Base-by-base conservation (phyloP, 306 rosid species). In the Coriaria nepalensis region DNA sequence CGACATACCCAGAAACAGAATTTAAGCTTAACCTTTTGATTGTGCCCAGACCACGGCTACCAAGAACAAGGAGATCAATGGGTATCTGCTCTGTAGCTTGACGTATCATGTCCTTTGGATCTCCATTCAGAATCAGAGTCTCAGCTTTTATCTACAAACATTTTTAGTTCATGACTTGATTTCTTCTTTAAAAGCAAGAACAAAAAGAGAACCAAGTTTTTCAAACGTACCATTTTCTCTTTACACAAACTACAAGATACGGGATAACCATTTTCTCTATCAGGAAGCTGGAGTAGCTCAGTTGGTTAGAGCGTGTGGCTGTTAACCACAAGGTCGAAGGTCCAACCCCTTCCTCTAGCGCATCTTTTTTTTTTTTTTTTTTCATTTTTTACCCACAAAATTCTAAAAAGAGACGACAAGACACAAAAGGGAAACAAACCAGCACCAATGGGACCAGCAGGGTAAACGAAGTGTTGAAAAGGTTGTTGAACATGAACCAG, bases 41-140 rank as follows among this genome's bases (percentile, higher is more conserved):
- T n/a, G 4, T 61, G 54, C 93, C 76, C 38, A 86, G 81, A 62
- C 96, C 88, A 36, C 96, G 82, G 50, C 87, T 81, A 20, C 93
- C 83, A 12, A 86, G 52, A 9, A 86, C 55, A 2, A 86, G 68
- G 15, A 86, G 75, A 72, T 78, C 72, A 33, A 76, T 75, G 20
- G 67, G 70, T 80, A 78, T 64, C 56, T 78, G 71, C 65, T 76
- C 93, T 7, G 73, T 62, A 2, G 83, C 81, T 38, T 78, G 65
- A 53, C 96, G 81, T 7, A 86, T 81, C 78, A 61, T 69, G 57
- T 86, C 87, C 59, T 82, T 81, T 34, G 95, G 63, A 8, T 86
- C 88, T 40, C 96, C 93, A 33, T 37, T 61, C 15, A 78, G 52
- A 52, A 57, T 33, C 0, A 86, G 35, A 44, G 77, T 70, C 52